Evolutionary conservation across 1,284 basidiomycete species (phyloP), one percentile per base, ranked within the genome.

Genomic region (Volvariella surrecta): DNA sequence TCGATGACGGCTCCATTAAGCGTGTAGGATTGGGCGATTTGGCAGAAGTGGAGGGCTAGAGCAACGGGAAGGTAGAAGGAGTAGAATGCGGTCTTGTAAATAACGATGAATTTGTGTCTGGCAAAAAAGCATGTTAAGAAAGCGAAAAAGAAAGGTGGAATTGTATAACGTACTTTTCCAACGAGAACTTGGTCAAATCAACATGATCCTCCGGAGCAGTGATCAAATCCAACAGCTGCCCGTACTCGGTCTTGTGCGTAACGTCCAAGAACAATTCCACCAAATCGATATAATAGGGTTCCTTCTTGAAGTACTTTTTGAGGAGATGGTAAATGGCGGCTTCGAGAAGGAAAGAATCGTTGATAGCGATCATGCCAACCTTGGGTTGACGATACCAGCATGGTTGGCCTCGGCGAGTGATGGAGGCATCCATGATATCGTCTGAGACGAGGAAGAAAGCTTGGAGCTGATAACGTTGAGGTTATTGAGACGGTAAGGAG

Each of bases 61-160:
- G 94, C 94, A 50, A 98, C 92, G 44, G 96, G 93, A 49, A 99
- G 88, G 71, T 98, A 97, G 77, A 98, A 99, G 21, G 92, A 97
- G 70, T 99, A 99, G 70, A 80, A 97, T 0, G 95, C 90, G 15
- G 96, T 98, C 70, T 99, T 99, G 80, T 95, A 98, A 49, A 92
- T 78, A 41, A 98, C 94, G 60, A 98, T 99, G 48, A 92, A 77
- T 53, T 81, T 80, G 63, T 98, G 92, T 58, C 89, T 93, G 56
- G 2, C 45, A 1, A 31, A 31, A 9, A 15, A 15, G 13, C 3
- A 9, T 32, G 13, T 11, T 8, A 16, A 9, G 17, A n/a, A 41
- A 45, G 16, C 18, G 9, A 31, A 35, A 28, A 11, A 34, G 19
- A 38, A 30, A 21, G 32, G 24, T 6, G 15, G 34, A 37, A 9